These are phyloP conservation scores for Xylaria sp. DNA, from an alignment of 2,329 filamentous ascomycete species.

Conservation along the genomic window DNA sequence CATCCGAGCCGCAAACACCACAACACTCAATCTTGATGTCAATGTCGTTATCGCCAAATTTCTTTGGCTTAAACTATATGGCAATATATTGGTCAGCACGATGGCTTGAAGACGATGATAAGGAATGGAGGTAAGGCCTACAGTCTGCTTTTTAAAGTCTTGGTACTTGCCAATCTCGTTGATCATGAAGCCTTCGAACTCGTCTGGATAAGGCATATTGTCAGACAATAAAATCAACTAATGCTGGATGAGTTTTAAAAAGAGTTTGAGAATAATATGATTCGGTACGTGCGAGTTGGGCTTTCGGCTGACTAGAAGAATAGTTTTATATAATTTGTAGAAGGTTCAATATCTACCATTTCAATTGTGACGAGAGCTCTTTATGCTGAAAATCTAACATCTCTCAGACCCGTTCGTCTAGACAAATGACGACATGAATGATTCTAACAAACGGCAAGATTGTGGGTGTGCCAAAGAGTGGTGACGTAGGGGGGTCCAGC, in stretches of 20 bases:
- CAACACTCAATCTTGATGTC: constrained; percentile 75
- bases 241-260: background rate
- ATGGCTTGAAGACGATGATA: background rate
- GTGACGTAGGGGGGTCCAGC: constrained; percentile 21
- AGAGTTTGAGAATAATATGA: background rate
- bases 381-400: background rate
- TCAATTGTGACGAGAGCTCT: background rate
- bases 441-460: background rate
- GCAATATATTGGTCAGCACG: background rate
- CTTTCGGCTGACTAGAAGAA: background rate
- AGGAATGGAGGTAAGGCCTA: constrained; percentile 23
- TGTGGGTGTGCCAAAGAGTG: background rate
- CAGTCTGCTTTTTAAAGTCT: constrained; percentile 48
- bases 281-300: background rate
- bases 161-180: constrained; percentile 46
- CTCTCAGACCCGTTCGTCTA: background rate
- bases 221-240: background rate
- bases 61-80: constrained; percentile 47
- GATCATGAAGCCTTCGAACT: constrained; percentile 49
- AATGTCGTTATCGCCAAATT: constrained; percentile 64
- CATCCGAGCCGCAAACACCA: constrained; percentile 66
- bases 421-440: constrained; percentile 29
- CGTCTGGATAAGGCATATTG: constrained; percentile 47
- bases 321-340: background rate
- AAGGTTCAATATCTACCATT: too few species aligned